Evolutionary conservation across 495 filamentous ascomycete genomes (phyloP).

Genomic region (Cercophora sp.): DNA sequence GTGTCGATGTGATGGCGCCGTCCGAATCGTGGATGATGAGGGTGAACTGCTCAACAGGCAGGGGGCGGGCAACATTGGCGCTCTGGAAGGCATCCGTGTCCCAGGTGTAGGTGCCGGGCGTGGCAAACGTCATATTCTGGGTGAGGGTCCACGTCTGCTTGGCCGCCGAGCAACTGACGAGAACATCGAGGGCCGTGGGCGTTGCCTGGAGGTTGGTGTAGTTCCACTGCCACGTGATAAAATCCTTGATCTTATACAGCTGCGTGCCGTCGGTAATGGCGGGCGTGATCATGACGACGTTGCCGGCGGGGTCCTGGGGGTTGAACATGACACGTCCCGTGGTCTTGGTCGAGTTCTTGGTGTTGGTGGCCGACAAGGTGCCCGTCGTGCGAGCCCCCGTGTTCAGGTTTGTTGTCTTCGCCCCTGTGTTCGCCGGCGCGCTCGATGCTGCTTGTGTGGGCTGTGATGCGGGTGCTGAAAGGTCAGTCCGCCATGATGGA

Average conservation of each 20-base stretch:
- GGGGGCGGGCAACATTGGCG: slow-evolving; percentile 51
- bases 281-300: slow-evolving; percentile 79
- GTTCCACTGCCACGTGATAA: slow-evolving; percentile 87
- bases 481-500: too few species aligned
- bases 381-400: slow-evolving; percentile 23
- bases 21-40: slow-evolving; percentile 76
- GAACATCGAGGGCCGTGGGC: slow-evolving; percentile 74
- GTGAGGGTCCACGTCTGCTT: slow-evolving; percentile 47
- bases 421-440: too few species aligned
- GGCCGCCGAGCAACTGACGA: slow-evolving; percentile 65
- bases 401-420: slow-evolving; percentile 27
- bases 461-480: too few species aligned
- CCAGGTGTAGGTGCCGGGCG: slow-evolving; percentile 57
- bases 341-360: slow-evolving; percentile 21
- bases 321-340: slow-evolving; percentile 50
- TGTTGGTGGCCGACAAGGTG: slow-evolving; percentile 12
- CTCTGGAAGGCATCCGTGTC: slow-evolving; percentile 70
- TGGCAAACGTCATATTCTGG: slow-evolving; percentile 49
- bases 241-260: slow-evolving; percentile 86
- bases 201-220: slow-evolving; percentile 81
- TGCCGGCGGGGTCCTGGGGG: slow-evolving; percentile 62
- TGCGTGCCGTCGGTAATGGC: slow-evolving; percentile 51
- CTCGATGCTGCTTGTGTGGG: too few species aligned
- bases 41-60: slow-evolving; percentile 76
- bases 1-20: slow-evolving; percentile 54